Evolutionary conservation across 768 basidiomycete genomes (phyloP), one percentile per base, ranked within the genome.

Genomic region (Pleurotus citrinopileatus): DNA sequence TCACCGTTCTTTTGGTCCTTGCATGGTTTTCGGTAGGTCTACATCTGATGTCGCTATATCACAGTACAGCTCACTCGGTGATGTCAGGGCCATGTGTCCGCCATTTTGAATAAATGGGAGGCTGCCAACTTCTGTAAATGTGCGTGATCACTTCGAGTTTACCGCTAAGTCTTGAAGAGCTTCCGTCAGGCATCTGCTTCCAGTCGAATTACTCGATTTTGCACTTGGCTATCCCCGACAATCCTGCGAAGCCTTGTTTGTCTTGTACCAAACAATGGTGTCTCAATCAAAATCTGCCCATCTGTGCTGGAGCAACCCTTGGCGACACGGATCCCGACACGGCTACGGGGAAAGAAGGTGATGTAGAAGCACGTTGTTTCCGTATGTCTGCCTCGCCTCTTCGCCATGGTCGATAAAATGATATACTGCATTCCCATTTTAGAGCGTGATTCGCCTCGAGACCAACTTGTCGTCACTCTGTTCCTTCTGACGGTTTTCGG

Each of bases 211-310:
- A 91, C 64, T 82, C 89, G 22, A 96, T 95, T 61, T 73, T 95
- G 54, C 89, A 81, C 46, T 75, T 97, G 60, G 83, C 84, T 58
- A 79, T 82, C 32, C 89, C 93, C 26, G 86, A 93, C 65, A 87
- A 89, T 62, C 89, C 91, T 1, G 83, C 83, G 15, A 92, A 96
- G 68, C 94, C 94, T 7, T 97, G 94, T 68, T 77, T 94, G 22
- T 89, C 91, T 4, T 97, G 94, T 67, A 96, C 93, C 8, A 92
- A 94, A 64, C 89, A 94, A 64, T 97, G 94, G 90, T 97, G 94
- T 71, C 74, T 94, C 53, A 91, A 96, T 65, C 94, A 92, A 69
- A 91, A 94, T 63, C 76, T 97, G 32, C 73, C 79, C 13, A 95
- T 93, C 40, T 96, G 91, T 66, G 79, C 80, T 8, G 87, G 87